Percentiles rank a stretch among this genome's conserved stretches.
Conservation (phyloP, 345 rosid genomes). For the Eucalyptus marginata region DNA sequence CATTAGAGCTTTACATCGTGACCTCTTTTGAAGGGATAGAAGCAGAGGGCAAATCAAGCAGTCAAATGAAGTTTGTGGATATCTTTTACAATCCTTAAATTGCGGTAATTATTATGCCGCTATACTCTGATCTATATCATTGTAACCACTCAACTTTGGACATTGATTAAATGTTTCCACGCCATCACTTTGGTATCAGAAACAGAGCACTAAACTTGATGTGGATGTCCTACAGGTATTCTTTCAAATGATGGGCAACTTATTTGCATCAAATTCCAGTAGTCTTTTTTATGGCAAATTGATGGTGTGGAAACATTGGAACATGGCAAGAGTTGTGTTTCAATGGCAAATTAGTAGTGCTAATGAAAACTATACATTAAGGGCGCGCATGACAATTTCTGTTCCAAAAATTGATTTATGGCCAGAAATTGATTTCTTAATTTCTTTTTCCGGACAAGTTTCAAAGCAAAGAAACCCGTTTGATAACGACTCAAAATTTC, state of each 20-base stretch:
- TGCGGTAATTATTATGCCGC: not conserved
- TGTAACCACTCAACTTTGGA: not conserved
- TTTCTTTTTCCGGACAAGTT: no score
- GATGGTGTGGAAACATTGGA: not conserved
- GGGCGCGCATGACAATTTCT: no score
- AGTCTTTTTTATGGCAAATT: not conserved
- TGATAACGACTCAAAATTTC: no score
- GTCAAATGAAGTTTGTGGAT: not conserved
- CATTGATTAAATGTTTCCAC: not conserved
- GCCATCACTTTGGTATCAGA: not conserved
- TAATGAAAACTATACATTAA: not conserved
- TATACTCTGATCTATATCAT: not conserved
- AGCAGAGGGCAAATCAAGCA: not conserved
- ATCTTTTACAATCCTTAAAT: not conserved
- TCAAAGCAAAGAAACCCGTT: no score
- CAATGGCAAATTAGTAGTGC: not conserved
- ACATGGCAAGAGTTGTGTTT: not conserved
- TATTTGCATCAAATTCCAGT: not conserved
- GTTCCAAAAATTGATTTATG: no score
- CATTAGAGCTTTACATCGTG: not conserved
- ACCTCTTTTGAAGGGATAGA: not conserved
- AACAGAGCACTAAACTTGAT: not conserved
- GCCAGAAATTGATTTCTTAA: no score
- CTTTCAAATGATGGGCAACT: not conserved
- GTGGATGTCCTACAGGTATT: not conserved